Percentiles rank a stretch among this genome's conserved stretches.
These are phyloP conservation scores for Populus ilicifolia DNA, from an alignment of 345 rosid genomes.

Conservation along the genomic window DNA sequence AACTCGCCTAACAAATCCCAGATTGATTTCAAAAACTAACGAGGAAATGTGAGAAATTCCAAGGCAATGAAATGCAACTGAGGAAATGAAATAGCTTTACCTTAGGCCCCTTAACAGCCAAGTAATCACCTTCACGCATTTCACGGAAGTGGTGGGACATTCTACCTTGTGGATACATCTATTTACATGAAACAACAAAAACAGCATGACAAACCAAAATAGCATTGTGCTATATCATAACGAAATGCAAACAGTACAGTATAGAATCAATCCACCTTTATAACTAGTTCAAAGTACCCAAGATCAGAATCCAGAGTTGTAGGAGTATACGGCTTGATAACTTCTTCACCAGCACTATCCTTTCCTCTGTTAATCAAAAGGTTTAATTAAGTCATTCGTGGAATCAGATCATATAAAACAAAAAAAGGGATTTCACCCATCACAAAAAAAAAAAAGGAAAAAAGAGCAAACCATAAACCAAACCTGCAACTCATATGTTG, in stretches of 20 bases:
- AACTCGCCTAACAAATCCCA: background rate
- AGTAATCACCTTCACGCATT: conserved; percentile 24
- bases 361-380: conserved; percentile 21
- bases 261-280: conserved; percentile 16
- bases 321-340: conserved; percentile 30
- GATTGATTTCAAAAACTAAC: background rate
- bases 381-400: background rate
- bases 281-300: conserved; percentile 26
- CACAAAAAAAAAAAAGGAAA: background rate
- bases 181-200: background rate
- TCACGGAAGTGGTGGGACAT: conserved; percentile 34
- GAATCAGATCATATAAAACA: background rate
- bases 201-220: background rate
- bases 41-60: background rate
- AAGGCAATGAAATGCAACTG: background rate
- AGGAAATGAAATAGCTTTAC: conserved; percentile 7
- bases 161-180: conserved; percentile 37
- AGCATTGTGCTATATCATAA: background rate
- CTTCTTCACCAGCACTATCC: conserved; percentile 28
- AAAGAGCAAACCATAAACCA: background rate
- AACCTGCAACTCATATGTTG: conserved; percentile 58
- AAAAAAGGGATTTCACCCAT: background rate
- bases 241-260: background rate
- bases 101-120: conserved; percentile 34
- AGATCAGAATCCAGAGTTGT: conserved; percentile 29